Base-by-base conservation (phyloP, 257 asterid species). In the Solanum bulbocastanum region DNA sequence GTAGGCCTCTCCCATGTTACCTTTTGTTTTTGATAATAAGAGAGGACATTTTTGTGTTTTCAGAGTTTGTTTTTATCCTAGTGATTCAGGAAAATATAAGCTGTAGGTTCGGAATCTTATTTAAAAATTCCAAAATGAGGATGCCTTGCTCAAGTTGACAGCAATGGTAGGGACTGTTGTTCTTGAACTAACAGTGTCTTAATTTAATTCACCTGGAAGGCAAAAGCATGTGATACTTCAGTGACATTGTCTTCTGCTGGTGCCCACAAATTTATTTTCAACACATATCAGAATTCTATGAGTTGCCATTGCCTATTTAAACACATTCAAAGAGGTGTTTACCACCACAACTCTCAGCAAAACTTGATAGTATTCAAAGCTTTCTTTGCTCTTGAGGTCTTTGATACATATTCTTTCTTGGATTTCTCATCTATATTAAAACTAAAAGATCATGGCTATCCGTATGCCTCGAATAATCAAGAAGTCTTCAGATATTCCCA, bases 401-500 rank as follows among this genome's bases (percentile, higher is more conserved):
- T 76, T 6, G 12, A 10, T 76, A 39, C 12, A 23, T 23, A 5
- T 10, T 39, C 22, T 6, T 76, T 76, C 58, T 39, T 39, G 39
- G 3, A n/a, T 76, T 74, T 39, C 35, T 76, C 58, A 76, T n/a
- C 16, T 5, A 7, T 42, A n/a, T 15, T 78, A 14, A 42, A 8
- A 39, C 35, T 25, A 25, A 78, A 75, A 78, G 25, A 78, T 14
- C 37, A 78, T 78, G 84, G 62, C 62, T 78, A 78, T 78, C 23
- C 84, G 37, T 78, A 32, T 42, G 11, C 62, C 84, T 78, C 84
- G 37, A 12, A 42, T 25, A 3, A 78, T 78, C 84, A 42, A 40
- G n/a, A 78, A 78, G 37, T 78, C 37, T 3, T 42, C 62, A 14
- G 68, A 88, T 66, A 91, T 92, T 69, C 95, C 95, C 0, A 94